Evolutionary conservation across 768 basidiomycete genomes (phyloP), one percentile per base, ranked within the genome.

Genomic region (Podaxis sp.): DNA sequence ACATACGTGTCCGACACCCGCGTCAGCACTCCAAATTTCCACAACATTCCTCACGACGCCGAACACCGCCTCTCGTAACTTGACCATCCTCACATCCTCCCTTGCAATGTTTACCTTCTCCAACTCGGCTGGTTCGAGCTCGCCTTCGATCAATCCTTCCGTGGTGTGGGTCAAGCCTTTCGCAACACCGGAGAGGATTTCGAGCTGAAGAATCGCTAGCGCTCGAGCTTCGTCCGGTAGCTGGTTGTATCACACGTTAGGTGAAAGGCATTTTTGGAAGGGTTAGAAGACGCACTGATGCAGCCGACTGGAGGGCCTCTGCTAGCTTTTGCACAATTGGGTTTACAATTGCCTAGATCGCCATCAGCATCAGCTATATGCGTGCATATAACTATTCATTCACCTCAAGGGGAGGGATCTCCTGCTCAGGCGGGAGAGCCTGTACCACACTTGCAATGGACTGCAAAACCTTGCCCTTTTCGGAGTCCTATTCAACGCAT

Each of bases 381-480:
- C 17, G 22, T 19, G 19, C 24, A 24, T 29, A 59, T 22, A 17
- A 50, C 11, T 25, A 50, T 17, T 11, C 11, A 73, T 77, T 40
- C 55, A 90, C 91, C 75, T 89, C 85, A 24, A 96, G 81, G 0
- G 94, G 91, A 0, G 85, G 81, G 27, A 96, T 88, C 60, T 85
- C 91, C 47, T 94, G 89, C 46, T 78, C 77, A 0, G 93, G 87
- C 0, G 92, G 89, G 54, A 98, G 74, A 0, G 95, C 96, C 68
- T 97, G 93, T 36, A 97, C 91, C 2, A 98, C 93, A 65, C 94
- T 96, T 1, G 93, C 87, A 56, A 98, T 96, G 0, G 91, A 93
- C 71, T 97, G 91, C 50, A 97, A 77, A 0, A 97, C 92, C 74
- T 96, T 97, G 66, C 86, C 85, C 75, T 91, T 91, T 73, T 96